phyloP scores from a whole-genome alignment of 176 grass and related monocot species.

The Carex kokanica region DNA sequence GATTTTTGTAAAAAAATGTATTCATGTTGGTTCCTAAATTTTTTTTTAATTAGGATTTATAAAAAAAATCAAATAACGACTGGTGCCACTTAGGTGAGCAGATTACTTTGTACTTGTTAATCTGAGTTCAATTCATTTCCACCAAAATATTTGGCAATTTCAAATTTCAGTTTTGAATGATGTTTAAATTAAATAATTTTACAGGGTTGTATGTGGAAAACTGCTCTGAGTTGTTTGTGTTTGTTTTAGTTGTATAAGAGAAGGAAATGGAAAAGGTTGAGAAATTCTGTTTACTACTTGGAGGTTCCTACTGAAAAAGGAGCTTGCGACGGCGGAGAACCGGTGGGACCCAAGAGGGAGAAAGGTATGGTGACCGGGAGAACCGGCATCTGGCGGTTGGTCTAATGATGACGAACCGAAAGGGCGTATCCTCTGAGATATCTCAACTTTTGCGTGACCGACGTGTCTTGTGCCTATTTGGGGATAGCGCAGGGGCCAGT shows the following conservation, averaged over 20 bases:
- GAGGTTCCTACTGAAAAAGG: constrained; percentile 5
- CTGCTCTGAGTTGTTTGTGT: neutral
- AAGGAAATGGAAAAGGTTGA: neutral
- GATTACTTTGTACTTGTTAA: too few species aligned
- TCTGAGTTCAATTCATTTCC: too few species aligned
- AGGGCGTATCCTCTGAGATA: too few species aligned
- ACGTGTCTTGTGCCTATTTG: too few species aligned
- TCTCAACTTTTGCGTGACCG: too few species aligned
- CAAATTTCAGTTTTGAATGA: neutral
- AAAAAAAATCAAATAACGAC: too few species aligned
- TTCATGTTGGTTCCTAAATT: too few species aligned
- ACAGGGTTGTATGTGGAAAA: neutral
- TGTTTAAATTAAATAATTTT: neutral
- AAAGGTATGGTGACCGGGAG: neutral
- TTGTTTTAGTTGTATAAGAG: neutral
- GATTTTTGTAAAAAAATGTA: too few species aligned
- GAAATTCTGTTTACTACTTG: neutral
- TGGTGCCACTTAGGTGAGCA: neutral
- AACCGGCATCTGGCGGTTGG: constrained; percentile 17
- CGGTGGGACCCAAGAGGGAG: neutral
- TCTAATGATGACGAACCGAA: neutral
- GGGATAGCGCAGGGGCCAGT: too few species aligned
- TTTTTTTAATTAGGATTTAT: too few species aligned
- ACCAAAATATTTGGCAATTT: neutral
- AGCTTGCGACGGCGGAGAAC: constrained; percentile 17